Evolutionary conservation across 1,284 basidiomycete genomes (phyloP), one percentile per base, ranked within the genome.

Genomic region (Ceratobasidium sp.): DNA sequence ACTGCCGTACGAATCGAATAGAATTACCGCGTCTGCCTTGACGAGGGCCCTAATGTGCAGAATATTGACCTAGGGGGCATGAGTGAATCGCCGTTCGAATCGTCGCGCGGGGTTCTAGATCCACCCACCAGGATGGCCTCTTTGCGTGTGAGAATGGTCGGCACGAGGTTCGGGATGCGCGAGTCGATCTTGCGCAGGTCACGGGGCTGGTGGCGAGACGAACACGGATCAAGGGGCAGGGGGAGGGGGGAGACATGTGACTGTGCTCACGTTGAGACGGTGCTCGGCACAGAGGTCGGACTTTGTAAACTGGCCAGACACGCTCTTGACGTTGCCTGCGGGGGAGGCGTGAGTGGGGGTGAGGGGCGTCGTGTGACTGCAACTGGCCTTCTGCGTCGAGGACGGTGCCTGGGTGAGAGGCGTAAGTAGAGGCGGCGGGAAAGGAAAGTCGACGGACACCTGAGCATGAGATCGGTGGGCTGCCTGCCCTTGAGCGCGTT

Each of bases 141-240:
- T 78, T 91, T 90, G 74, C 97, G 87, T 50, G 94, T 89, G 55
- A 99, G 87, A 78, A 98, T 98, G 46, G 95, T 96, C 38, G 97
- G 96, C 16, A 98, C 94, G 72, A 97, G 88, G 81, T 96, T 98
- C 23, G 96, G 95, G 73, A 96, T 89, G 75, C 95, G 87, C 14
- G 94, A 95, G 84, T 98, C 97, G 78, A 99, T 95, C 84, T 98
- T 98, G 73, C 97, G 91, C 50, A 99, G 85, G 83, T 99, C 97
- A 84, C 97, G 92, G 76, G 95, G 93, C 92, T 98, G 80, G 62
- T 44, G 5, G 14, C 9, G 14, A 73, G 26, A n/a, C 41, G 38
- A 38, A n/a, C 18, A 63, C 13, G 11, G 41, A 62, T 61, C 38
- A 50, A 30, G 35, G 32, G 18, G 16, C n/a, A n/a, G 21, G 30